Base-by-base conservation (phyloP, 345 rosid species). In the Melaleuca alternifolia region DNA sequence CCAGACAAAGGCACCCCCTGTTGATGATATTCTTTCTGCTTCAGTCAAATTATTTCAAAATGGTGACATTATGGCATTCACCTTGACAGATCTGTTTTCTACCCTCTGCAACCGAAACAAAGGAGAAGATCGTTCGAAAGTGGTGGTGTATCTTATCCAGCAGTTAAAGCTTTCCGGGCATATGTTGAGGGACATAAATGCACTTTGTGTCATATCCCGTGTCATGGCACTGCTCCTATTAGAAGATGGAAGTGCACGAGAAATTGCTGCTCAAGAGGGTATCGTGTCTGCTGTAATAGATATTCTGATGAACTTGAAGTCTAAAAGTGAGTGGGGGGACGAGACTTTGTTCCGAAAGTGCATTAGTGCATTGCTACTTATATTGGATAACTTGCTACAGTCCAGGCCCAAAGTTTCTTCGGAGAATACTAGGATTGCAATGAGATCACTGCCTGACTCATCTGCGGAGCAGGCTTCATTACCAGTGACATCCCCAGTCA, bases 41-140 rank as follows among this genome's bases (percentile, higher is more conserved):
- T 91, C 94, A 26, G 90, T 94, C 87, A 97, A 97, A 87, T 89
- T 97, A 90, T 94, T 93, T 83, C 98, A 93, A 86, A 92, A 94
- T 88, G 92, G 93, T 90, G 96, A 95, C 89, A 88, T 93, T 59
- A 85, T 94, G 89, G 94, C 96, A 75, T 97, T 96, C 93, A 91
- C 98, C 21, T 90, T 97, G 91, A 90, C 96, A 26, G 99, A 97
- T 91, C 93, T 97, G 92, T 93, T 96, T 82, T 94, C 93, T 91
- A 94, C 98, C 28, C 95, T 97, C 46, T 95, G 98, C 94, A 93
- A 92, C 89, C 94, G 97, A 82, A 96, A 93, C 90, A 96, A 95
- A 92, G 98, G 99, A 87, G 97, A 93, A 90, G 99, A 95, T 77
- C 95, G 99, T 85, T 90, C 93, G 11, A 94, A 88, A 91, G 97